phyloP scores from a whole-genome alignment of 2,329 filamentous ascomycete genomes.

The Penicillium sp. region DNA sequence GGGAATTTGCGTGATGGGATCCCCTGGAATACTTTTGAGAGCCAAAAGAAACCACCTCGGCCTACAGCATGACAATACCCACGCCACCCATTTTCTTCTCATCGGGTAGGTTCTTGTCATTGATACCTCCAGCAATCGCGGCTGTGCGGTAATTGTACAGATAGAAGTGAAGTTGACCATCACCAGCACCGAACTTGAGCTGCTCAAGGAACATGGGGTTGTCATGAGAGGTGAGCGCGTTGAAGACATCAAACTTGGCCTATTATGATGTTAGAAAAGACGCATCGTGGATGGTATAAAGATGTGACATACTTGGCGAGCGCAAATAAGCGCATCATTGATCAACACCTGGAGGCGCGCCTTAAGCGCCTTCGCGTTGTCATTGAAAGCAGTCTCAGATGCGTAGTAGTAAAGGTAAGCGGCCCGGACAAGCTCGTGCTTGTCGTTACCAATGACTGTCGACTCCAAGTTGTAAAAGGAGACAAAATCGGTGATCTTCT shows the following conservation, averaged over 20 bases:
- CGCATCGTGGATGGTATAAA: not conserved
- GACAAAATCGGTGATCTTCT: slow-evolving; percentile 93
- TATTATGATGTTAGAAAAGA: slow-evolving; percentile 31
- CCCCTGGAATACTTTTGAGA: slow-evolving; percentile 14
- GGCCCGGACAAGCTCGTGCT: slow-evolving; percentile 78
- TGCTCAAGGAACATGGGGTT: slow-evolving; percentile 91
- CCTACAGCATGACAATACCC: slow-evolving; percentile 79
- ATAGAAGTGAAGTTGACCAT: slow-evolving; percentile 95
- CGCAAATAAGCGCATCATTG: slow-evolving; percentile 82
- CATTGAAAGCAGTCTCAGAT: slow-evolving; percentile 72
- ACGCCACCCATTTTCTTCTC: slow-evolving; percentile 80
- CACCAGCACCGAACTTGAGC: slow-evolving; percentile 91
- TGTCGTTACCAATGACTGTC: slow-evolving; percentile 80
- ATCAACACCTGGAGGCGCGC: slow-evolving; percentile 78
- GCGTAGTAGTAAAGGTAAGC: slow-evolving; percentile 99
- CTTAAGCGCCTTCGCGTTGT: slow-evolving; percentile 65
- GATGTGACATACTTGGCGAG: slow-evolving; percentile 65
- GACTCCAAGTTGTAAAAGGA: slow-evolving; percentile 96
- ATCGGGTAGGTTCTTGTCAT: slow-evolving; percentile 77
- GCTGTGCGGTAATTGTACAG: slow-evolving; percentile 94
- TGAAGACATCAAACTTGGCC: slow-evolving; percentile 91
- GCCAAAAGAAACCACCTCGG: slow-evolving; percentile 10
- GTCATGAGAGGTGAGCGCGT: slow-evolving; percentile 89
- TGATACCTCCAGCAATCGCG: slow-evolving; percentile 81
- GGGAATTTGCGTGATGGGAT: slow-evolving; percentile 21